Base-by-base conservation (phyloP, 2,329 filamentous ascomycete genomes). In the Aspergillus sclerotialis region DNA sequence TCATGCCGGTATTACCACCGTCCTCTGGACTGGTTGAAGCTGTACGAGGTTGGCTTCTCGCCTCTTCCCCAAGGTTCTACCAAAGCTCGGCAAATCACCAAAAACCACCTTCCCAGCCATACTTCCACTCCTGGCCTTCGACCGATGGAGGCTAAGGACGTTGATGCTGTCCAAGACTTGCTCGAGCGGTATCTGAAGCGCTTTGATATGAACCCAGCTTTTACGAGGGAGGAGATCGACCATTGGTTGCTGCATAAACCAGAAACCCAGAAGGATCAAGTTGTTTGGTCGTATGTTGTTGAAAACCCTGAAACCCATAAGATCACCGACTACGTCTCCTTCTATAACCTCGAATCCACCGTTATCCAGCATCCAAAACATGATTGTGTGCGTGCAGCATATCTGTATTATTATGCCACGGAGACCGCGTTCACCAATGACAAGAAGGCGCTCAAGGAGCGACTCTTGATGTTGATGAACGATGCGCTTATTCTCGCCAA, bases 1-100 rank as follows among this genome's bases (percentile, higher is more conserved):
- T 94, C 88, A 8, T 94, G 88, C 56, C 79, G 92, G 45, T 98
- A 98, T 70, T 98, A 84, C 65, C 92, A 98, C 64, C 84, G 92
- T 40, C 80, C 88, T 7, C 69, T 98, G 37, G 84, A 98, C 66
- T 98, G 92, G 92, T 75, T 88, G 62, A 96, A 98, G 69, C 76
- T 98, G 9, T 88, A 92, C 60, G 89, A 94, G 51, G 84, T 90
- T 30, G 89, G 88, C 36, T 98, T 98, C 71, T 94, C 87, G 44
- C 88, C 86, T 28, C 72, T 95, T 27, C 92, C 92, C 0, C 60
- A 76, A 9, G 81, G 81, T 41, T 93, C 86, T 63, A 94, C 90
- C 50, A 88, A 86, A 44, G 72, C 81, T 47, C 82, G 84, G 53
- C 90, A 96, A 69, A 75, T 94, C 35, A 76, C 82, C 42, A 90